Percentiles rank a stretch among this genome's conserved stretches.
These are phyloP conservation scores for Stereocaulon alpinum DNA, from an alignment of 495 filamentous ascomycete genomes.

Conservation along the genomic window DNA sequence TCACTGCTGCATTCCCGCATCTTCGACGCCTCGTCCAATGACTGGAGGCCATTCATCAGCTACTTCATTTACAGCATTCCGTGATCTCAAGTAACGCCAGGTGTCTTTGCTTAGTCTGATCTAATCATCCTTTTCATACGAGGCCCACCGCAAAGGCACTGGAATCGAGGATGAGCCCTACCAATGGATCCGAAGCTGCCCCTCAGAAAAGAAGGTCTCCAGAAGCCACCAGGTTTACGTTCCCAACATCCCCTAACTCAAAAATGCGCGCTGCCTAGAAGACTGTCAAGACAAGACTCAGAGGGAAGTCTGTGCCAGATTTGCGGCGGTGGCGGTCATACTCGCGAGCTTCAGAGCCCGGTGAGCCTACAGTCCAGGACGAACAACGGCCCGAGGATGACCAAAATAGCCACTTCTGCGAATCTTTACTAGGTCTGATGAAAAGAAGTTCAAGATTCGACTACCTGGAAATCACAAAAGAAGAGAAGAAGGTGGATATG, in stretches of 20 bases:
- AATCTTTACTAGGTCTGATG: slow-evolving; percentile 16
- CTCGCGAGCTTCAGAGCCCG: slow-evolving; percentile 1
- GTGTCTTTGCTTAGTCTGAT: no score
- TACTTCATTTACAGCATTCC: no score
- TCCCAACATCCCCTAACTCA: neutral
- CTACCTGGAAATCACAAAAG: slow-evolving; percentile 4
- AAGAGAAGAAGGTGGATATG: neutral
- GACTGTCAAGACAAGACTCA: slow-evolving; percentile 9
- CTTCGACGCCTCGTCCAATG: no score
- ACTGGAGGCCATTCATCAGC: no score
- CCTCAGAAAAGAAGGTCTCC: neutral
- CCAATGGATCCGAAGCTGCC: neutral
- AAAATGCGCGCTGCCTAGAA: slow-evolving; percentile 12
- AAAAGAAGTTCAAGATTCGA: slow-evolving; percentile 14
- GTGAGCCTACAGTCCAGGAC: neutral
- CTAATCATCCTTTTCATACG: no score
- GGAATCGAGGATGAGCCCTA: neutral
- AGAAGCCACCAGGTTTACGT: neutral
- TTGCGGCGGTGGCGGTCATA: slow-evolving; percentile 7
- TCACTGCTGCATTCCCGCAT: no score
- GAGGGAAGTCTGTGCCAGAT: slow-evolving; percentile 6
- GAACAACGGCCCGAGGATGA: neutral
- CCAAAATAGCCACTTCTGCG: slow-evolving; percentile 14
- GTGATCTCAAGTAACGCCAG: no score
- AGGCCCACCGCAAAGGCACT: neutral